These are phyloP conservation scores for Metschnikowia gruessii DNA, from an alignment of 805 yeast genomes.

Conservation along the genomic window DNA sequence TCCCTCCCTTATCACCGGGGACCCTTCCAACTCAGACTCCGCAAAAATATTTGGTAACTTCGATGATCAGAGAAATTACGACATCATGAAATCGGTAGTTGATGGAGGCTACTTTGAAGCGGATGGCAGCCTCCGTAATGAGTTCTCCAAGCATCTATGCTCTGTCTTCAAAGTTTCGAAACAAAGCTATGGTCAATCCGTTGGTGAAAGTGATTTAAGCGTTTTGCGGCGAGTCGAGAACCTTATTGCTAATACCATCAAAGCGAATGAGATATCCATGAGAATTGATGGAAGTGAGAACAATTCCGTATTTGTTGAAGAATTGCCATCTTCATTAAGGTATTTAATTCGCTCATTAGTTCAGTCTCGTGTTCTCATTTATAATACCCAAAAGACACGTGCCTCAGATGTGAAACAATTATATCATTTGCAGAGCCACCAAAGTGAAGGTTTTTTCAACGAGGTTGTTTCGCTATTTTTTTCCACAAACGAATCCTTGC, in stretches of 20 bases:
- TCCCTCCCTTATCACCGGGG: neutral
- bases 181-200: neutral
- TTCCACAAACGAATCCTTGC: slow-evolving; percentile 45
- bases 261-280: slow-evolving; percentile 57
- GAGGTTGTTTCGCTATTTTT: slow-evolving; percentile 41
- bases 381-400: slow-evolving; percentile 4
- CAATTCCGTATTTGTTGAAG: slow-evolving; percentile 24
- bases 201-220: neutral
- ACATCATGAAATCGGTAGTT: slow-evolving; percentile 1
- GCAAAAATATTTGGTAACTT: neutral
- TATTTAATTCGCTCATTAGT: slow-evolving; percentile 41
- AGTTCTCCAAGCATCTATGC: neutral
- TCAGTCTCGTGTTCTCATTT: slow-evolving; percentile 31
- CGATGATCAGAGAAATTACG: neutral
- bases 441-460: slow-evolving; percentile 33
- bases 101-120: neutral
- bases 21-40: neutral
- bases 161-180: neutral
- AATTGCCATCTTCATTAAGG: slow-evolving; percentile 28
- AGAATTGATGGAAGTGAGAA: slow-evolving; percentile 43
- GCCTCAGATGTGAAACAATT: neutral
- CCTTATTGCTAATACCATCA: slow-evolving; percentile 45
- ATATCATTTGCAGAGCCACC: neutral
- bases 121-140: slow-evolving; percentile 1
- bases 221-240: neutral